Evolutionary conservation across 768 basidiomycete species (phyloP).

Genomic region (Naganishia antarctica): DNA sequence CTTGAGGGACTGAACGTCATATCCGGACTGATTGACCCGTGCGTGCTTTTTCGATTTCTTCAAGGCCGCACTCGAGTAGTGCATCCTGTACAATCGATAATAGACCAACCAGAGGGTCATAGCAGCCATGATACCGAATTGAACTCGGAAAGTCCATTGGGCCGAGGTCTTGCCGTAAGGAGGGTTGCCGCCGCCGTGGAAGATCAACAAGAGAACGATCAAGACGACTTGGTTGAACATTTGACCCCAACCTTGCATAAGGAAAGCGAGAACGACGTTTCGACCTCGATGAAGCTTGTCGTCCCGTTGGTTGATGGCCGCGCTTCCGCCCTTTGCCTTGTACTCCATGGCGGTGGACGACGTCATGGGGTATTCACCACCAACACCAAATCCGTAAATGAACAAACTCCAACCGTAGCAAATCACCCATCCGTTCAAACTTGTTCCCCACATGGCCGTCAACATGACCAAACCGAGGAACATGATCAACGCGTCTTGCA

Average conservation of each 20-base stretch:
- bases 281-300: conserved; percentile 52
- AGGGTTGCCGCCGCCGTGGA: conserved; percentile 43
- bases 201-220: conserved; percentile 51
- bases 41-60: conserved; percentile 45
- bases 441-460: conserved; percentile 51
- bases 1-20: conserved; percentile 49
- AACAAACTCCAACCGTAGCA: conserved; percentile 49
- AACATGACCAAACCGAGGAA: conserved; percentile 51
- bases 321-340: conserved; percentile 35
- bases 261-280: conserved; percentile 51
- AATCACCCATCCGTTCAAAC: conserved; percentile 51
- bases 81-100: conserved; percentile 51
- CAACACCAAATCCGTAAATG: conserved; percentile 50
- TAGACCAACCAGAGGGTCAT: conserved; percentile 53
- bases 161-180: conserved; percentile 45
- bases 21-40: conserved; percentile 48
- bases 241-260: conserved; percentile 53
- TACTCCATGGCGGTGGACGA: conserved; percentile 50
- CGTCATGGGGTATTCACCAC: conserved; percentile 50
- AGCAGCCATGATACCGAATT: conserved; percentile 51
- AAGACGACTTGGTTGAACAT: conserved; percentile 49
- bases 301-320: conserved; percentile 42
- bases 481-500: conserved; percentile 52
- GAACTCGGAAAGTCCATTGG: conserved; percentile 52
- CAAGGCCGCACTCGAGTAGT: conserved; percentile 46